phyloP scores from a whole-genome alignment of 2,329 filamentous ascomycete species.

The Colletotrichum horii region DNA sequence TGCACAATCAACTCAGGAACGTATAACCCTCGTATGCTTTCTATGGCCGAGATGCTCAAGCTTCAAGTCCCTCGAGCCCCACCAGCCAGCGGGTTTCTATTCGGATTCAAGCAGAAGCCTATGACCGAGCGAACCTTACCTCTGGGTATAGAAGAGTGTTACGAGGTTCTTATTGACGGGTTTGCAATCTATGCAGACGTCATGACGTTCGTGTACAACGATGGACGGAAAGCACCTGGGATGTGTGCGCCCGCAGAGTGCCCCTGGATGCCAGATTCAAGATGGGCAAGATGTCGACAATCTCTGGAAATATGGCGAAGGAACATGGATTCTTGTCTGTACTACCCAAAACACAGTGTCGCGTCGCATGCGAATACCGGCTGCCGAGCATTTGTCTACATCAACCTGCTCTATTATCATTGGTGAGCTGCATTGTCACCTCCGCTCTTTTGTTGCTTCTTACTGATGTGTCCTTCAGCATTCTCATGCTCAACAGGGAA shows the following conservation, averaged over 20 bases:
- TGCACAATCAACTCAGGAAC: not conserved
- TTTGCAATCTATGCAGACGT: not conserved
- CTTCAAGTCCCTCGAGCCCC: not conserved
- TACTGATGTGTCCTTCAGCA: not conserved
- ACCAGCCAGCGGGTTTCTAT: not conserved
- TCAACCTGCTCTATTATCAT: not conserved
- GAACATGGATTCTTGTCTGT: not conserved
- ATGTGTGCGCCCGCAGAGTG: not conserved
- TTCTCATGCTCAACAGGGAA: not conserved
- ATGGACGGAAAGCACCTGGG: not conserved
- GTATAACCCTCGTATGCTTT: not conserved
- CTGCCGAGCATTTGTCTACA: not conserved
- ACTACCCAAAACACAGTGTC: not conserved
- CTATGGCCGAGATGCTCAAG: not conserved
- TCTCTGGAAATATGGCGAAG: not conserved
- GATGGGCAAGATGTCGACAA: not conserved
- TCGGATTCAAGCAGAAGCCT: not conserved
- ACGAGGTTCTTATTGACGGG: not conserved
- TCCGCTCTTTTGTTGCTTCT: not conserved
- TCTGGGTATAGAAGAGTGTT: not conserved
- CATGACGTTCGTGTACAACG: not conserved
- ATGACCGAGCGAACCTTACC: not conserved
- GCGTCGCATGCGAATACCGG: not conserved
- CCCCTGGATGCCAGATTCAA: not conserved
- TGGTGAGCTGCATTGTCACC: not conserved